phyloP scores from a whole-genome alignment of 805 yeast genomes.

The Ogataea siamensis region DNA sequence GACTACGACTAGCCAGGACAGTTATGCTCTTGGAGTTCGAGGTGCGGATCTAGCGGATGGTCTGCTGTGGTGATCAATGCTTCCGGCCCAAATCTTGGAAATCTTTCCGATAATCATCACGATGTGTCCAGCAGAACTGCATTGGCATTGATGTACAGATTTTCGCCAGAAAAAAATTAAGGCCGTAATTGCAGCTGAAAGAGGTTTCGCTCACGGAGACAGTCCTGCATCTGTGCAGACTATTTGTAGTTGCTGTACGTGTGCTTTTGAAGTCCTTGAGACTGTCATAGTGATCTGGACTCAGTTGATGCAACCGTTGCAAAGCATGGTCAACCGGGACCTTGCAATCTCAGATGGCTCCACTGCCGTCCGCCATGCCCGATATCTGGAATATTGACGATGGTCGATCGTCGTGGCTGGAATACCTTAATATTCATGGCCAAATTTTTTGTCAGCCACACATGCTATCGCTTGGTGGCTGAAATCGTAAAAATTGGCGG shows the following conservation, averaged over 20 bases:
- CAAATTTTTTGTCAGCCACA: no score
- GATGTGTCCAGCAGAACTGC: constrained; percentile 57
- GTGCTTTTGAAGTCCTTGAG: constrained; percentile 33
- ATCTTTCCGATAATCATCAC: constrained; percentile 58
- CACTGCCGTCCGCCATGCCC: no score
- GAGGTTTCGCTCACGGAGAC: constrained; percentile 46
- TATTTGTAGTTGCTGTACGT: constrained; percentile 35
- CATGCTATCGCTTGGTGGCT: no score
- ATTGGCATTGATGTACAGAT: constrained; percentile 61
- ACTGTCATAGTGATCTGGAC: constrained; percentile 18
- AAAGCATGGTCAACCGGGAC: constrained; percentile 35
- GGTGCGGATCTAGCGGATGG: constrained; percentile 54
- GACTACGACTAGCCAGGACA: constrained; percentile 53
- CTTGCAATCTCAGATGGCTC: constrained; percentile 34
- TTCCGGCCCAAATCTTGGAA: constrained; percentile 63
- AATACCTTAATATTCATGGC: no score
- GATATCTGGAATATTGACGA: constrained; percentile 21
- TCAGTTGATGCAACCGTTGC: constrained; percentile 15
- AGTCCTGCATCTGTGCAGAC: constrained; percentile 1
- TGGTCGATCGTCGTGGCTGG: constrained; percentile 8
- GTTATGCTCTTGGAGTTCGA: constrained; percentile 47
- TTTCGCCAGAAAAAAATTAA: constrained; percentile 56
- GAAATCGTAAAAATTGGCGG: no score
- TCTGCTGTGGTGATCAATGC: constrained; percentile 59
- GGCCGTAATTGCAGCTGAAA: constrained; percentile 64